phyloP scores from a whole-genome alignment of 2,329 filamentous ascomycete genomes.

The Alternaria hordeiaustralica region DNA sequence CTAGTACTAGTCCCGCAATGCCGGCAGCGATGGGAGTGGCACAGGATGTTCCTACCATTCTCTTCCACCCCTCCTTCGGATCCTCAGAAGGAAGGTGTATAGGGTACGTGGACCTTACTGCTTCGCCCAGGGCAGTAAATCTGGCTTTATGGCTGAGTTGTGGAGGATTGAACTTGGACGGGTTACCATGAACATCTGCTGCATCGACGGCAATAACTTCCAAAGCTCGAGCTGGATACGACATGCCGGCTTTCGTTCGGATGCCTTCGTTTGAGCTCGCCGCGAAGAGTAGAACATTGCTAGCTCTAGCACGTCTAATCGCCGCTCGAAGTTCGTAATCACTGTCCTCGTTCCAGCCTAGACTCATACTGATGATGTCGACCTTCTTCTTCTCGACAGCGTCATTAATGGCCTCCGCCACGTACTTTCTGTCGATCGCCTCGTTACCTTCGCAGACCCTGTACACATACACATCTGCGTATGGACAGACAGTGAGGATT shows the following conservation, averaged over 20 bases:
- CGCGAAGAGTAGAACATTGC: slow-evolving; percentile 2
- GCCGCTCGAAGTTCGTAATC: background rate
- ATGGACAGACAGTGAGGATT: slow-evolving; percentile 16
- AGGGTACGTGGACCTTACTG: background rate
- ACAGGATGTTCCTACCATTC: slow-evolving; percentile 11
- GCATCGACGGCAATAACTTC: slow-evolving; percentile 18
- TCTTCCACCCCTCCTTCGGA: background rate
- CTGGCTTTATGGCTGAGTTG: background rate
- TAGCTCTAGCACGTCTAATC: background rate
- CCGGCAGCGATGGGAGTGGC: slow-evolving; percentile 20
- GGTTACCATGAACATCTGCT: slow-evolving; percentile 1
- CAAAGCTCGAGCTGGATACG: slow-evolving; percentile 14
- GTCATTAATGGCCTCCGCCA: slow-evolving; percentile 14
- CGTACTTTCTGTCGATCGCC: background rate
- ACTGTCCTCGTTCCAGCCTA: slow-evolving; percentile 8
- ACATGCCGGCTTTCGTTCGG: background rate
- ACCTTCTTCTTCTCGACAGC: slow-evolving; percentile 16
- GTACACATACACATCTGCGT: slow-evolving; percentile 17
- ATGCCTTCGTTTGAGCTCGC: slow-evolving; percentile 14
- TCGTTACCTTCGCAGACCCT: slow-evolving; percentile 3
- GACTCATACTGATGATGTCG: slow-evolving; percentile 20
- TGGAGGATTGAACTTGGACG: slow-evolving; percentile 9
- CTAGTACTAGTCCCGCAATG: slow-evolving; percentile 14
- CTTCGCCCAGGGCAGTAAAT: background rate
- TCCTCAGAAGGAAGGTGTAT: background rate